Conservation (phyloP, 129 eudicot genomes). For the Solidago caesia region DNA sequence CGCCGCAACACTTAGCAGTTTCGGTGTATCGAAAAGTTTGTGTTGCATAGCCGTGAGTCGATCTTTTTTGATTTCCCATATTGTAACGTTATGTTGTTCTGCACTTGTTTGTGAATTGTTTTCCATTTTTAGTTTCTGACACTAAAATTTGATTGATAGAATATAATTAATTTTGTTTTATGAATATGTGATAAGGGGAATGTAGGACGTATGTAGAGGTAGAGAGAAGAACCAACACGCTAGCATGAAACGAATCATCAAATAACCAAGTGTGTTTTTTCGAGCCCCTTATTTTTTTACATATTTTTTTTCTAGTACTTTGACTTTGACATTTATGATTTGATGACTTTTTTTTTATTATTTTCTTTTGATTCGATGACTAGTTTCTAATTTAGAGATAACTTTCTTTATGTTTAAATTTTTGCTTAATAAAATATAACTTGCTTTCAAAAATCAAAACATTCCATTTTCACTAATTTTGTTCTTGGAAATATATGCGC, state of each 20-base stretch:
- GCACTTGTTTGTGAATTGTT: slow-evolving; percentile 12
- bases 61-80: slow-evolving; percentile 55
- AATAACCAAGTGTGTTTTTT: neutral
- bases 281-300: neutral
- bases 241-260: neutral
- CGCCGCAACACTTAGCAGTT: slow-evolving; percentile 54
- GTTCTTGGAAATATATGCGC: no score
- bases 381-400: no score
- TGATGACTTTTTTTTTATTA: no score
- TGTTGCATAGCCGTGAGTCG: slow-evolving; percentile 53
- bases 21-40: slow-evolving; percentile 52
- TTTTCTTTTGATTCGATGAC: no score
- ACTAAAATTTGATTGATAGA: no score
- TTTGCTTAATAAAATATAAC: no score
- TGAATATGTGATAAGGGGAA: neutral
- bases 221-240: no score
- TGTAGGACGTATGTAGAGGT: neutral
- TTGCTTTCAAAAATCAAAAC: no score
- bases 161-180: neutral
- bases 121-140: neutral
- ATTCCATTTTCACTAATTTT: no score
- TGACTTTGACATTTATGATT: no score
- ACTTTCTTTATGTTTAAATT: no score
- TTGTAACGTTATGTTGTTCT: slow-evolving; percentile 30
- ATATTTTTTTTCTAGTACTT: no score